phyloP scores from a whole-genome alignment of 192 early-diverging fungal species.

The Dimargaris cristalligena region DNA sequence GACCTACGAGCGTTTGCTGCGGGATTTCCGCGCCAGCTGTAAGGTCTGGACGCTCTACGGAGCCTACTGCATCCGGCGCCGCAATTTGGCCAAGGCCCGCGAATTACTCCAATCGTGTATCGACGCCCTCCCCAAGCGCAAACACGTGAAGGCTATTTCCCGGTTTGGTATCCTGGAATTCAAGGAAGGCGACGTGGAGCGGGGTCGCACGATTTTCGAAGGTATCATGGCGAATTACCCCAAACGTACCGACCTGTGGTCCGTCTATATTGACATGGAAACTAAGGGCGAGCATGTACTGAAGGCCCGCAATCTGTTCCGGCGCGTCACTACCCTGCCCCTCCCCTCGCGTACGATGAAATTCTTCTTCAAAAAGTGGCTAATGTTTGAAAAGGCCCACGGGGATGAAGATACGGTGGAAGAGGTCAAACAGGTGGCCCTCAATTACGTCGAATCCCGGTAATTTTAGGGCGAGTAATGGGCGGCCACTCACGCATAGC shows the following conservation, averaged over 20 bases:
- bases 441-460: constrained; percentile 62
- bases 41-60: constrained; percentile 86
- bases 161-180: constrained; percentile 98
- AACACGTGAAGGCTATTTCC: constrained; percentile 86
- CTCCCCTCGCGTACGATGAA: constrained; percentile 97
- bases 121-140: constrained; percentile 76
- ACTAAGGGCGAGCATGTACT: constrained; percentile 30
- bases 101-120: constrained; percentile 63
- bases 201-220: constrained; percentile 95
- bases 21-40: constrained; percentile 75
- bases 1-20: constrained; percentile 52
- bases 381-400: constrained; percentile 82
- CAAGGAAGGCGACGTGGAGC: constrained; percentile 89
- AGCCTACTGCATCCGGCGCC: constrained; percentile 56
- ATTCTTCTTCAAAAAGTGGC: constrained; percentile 97
- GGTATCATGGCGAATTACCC: constrained; percentile 83
- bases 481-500: no score
- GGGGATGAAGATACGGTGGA: constrained; percentile 63
- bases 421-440: constrained; percentile 74
- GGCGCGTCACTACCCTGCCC: constrained; percentile 75
- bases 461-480: no score
- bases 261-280: constrained; percentile 95
- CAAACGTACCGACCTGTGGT: constrained; percentile 91
- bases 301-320: constrained; percentile 55
- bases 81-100: constrained; percentile 52